These are phyloP conservation scores for Parachlorella kessleri DNA, from an alignment of 139 green algal genomes.

Conservation along the genomic window DNA sequence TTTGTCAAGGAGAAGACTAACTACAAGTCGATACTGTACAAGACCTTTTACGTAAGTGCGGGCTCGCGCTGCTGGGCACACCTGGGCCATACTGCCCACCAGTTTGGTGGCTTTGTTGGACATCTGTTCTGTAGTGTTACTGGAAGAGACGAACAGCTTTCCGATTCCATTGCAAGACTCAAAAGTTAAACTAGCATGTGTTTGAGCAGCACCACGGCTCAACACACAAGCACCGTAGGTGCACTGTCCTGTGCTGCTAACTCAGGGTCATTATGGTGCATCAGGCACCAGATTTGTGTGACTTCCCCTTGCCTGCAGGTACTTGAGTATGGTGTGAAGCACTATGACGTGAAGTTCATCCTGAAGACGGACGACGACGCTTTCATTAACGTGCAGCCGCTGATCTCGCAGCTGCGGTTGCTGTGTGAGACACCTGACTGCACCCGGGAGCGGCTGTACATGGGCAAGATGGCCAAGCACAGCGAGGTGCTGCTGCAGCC, in stretches of 20 bases:
- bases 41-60: conserved; percentile 49
- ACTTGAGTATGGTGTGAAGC: conserved; percentile 46
- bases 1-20: conserved; percentile 55
- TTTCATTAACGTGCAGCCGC: conserved; percentile 49
- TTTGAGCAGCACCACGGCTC: too few species aligned
- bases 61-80: too few species aligned
- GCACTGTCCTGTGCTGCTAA: too few species aligned
- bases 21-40: conserved; percentile 62
- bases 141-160: too few species aligned
- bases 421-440: conserved; percentile 45
- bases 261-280: too few species aligned
- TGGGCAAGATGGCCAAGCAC: conserved; percentile 50
- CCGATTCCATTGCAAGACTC: too few species aligned
- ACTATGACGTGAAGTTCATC: conserved; percentile 53
- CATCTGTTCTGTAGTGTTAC: too few species aligned
- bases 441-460: conserved; percentile 46
- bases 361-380: conserved; percentile 65
- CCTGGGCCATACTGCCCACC: too few species aligned
- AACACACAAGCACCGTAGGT: too few species aligned
- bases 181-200: too few species aligned
- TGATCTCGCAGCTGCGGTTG: conserved; percentile 40
- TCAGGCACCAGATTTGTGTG: too few species aligned
- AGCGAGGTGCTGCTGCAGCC: conserved; percentile 51
- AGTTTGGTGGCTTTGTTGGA: too few species aligned
- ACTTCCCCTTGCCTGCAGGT: conserved; percentile 9